Evolutionary conservation across 352 stramenopile genomes (phyloP).

Genomic region (Hyaloperonospora arabidopsidis): DNA sequence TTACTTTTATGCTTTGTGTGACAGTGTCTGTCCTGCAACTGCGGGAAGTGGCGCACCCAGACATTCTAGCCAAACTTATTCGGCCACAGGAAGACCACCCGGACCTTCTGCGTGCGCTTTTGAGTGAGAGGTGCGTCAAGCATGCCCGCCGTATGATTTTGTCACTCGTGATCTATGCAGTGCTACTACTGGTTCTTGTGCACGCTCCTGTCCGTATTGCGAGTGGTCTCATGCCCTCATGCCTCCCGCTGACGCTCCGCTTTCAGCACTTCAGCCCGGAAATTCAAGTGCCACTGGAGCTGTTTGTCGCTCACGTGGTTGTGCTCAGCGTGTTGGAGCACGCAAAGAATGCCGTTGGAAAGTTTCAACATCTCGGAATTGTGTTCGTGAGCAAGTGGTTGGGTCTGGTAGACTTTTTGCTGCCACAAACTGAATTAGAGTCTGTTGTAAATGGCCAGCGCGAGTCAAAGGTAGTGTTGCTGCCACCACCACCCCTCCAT

Average conservation of each 20-base stretch:
- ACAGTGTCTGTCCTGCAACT: conserved; percentile 94
- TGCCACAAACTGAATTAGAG: conserved; percentile 47
- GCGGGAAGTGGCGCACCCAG: conserved; percentile 91
- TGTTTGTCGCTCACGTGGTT: conserved; percentile 92
- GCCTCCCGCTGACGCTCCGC: conserved; percentile 71
- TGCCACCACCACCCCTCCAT: conserved; percentile 65
- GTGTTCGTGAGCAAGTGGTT: conserved; percentile 49
- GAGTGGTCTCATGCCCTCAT: conserved; percentile 35
- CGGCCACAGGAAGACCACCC: conserved; percentile 94
- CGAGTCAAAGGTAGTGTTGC: conserved; percentile 33
- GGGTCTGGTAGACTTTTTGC: conserved; percentile 58
- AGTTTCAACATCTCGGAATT: conserved; percentile 62
- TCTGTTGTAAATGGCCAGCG: conserved; percentile 28
- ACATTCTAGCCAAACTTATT: conserved; percentile 84
- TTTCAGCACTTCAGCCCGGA: conserved; percentile 91
- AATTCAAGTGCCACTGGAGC: conserved; percentile 93
- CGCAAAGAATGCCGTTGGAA: conserved; percentile 80
- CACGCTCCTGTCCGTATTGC: conserved; percentile 76
- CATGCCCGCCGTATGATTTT: conserved; percentile 92
- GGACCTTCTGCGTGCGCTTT: conserved; percentile 91
- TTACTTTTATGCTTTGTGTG: conserved; percentile 97
- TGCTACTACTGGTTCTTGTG: conserved; percentile 81
- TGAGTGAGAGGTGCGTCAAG: conserved; percentile 90
- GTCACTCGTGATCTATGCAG: conserved; percentile 88
- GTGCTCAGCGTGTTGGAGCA: conserved; percentile 92